Percentiles rank a stretch among this genome's conserved stretches.
These are phyloP conservation scores for Exophiala calicioides DNA, from an alignment of 2,329 filamentous ascomycete genomes.

Conservation along the genomic window DNA sequence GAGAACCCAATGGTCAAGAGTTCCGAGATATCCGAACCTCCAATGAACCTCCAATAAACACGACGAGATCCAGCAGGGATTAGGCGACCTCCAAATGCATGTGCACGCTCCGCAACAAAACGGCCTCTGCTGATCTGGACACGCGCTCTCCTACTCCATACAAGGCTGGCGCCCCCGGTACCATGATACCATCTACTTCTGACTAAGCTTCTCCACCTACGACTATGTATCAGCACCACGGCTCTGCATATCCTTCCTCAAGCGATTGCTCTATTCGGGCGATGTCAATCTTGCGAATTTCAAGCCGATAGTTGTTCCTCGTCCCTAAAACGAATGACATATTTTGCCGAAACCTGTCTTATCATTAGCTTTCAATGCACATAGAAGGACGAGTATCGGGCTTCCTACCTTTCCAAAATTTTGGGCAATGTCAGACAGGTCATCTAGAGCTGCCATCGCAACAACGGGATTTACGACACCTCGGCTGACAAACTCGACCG, in stretches of 20 bases:
- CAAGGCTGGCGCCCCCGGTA: too few species aligned
- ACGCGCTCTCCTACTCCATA: too few species aligned
- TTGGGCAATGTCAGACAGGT: constrained; percentile 18
- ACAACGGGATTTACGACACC: constrained; percentile 31
- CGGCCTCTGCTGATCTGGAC: too few species aligned
- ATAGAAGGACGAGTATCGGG: background rate
- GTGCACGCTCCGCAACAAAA: background rate
- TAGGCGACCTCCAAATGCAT: background rate
- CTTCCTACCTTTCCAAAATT: constrained; percentile 21
- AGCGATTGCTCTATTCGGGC: background rate
- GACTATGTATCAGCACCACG: too few species aligned
- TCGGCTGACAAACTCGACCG: constrained; percentile 26
- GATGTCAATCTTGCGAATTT: background rate
- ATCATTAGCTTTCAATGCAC: background rate
- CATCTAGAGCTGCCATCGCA: constrained; percentile 25
- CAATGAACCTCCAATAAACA: constrained; percentile 1
- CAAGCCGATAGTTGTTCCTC: too few species aligned
- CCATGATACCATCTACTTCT: too few species aligned
- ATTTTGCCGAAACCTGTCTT: constrained; percentile 16
- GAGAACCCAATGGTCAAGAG: background rate
- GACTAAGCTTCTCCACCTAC: too few species aligned
- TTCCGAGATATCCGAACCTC: constrained; percentile 5
- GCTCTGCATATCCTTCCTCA: too few species aligned
- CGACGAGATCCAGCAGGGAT: background rate
- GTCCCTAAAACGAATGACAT: constrained; percentile 15